Conservation (phyloP, 495 filamentous ascomycete species). For the Aspergillus baeticus region DNA sequence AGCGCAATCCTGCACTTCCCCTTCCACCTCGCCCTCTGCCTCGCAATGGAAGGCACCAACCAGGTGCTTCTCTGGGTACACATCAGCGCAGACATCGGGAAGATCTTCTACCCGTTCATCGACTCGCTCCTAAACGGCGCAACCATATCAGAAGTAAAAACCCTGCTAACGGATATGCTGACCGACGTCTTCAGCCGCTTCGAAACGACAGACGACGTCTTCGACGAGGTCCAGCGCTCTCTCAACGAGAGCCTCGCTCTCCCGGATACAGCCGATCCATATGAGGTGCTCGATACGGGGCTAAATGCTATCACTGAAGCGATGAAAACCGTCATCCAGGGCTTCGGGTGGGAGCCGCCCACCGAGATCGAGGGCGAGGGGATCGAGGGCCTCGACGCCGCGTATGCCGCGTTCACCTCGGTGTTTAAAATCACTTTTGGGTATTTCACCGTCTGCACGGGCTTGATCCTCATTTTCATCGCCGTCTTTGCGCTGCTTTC, state of each 20-base stretch:
- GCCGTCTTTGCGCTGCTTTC: not conserved
- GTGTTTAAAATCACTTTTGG: not conserved
- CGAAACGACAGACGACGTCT: not conserved
- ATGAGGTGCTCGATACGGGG: no score
- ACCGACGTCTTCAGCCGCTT: not conserved
- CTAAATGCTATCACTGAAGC: no score
- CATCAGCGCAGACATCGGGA: not conserved
- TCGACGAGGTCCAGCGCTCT: not conserved
- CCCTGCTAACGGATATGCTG: not conserved
- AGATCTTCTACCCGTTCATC: not conserved
- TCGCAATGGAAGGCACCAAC: not conserved
- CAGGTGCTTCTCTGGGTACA: not conserved
- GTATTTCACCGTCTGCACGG: conserved; percentile 3
- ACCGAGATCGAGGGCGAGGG: not conserved
- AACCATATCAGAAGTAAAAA: no score
- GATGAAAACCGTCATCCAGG: not conserved
- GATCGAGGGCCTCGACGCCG: not conserved
- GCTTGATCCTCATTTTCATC: not conserved
- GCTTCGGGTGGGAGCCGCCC: conserved; percentile 1
- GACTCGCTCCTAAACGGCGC: not conserved
- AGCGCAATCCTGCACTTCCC: conserved; percentile 3
- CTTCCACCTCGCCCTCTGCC: conserved; percentile 6
- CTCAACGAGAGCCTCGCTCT: not conserved
- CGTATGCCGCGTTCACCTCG: not conserved
- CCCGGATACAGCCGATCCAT: not conserved